phyloP scores from a whole-genome alignment of 768 basidiomycete genomes.

The Suillus weaverae region DNA sequence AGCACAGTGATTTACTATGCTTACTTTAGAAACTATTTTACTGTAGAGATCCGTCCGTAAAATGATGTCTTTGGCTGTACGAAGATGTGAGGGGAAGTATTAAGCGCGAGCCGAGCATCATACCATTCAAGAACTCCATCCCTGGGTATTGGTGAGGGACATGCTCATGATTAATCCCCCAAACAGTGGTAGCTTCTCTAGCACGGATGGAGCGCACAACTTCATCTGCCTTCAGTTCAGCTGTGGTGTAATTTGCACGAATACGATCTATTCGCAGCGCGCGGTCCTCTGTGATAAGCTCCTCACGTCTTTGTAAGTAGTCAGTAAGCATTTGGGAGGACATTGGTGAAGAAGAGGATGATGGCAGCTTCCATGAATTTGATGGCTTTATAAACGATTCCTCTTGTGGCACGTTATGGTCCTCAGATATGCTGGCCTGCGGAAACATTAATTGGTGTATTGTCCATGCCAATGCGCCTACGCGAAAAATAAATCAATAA shows the following conservation, averaged over 20 bases:
- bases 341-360: not conserved
- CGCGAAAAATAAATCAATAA: not conserved
- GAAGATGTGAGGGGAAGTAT: not conserved
- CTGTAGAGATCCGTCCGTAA: constrained; percentile 39
- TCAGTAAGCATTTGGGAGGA: constrained; percentile 1
- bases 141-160: constrained; percentile 69
- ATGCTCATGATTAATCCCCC: constrained; percentile 50
- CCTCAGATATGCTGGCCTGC: not conserved
- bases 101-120: not conserved
- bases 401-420: not conserved
- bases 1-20: not conserved
- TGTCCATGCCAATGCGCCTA: not conserved
- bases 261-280: constrained; percentile 46
- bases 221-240: constrained; percentile 54
- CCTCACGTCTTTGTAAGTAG: constrained; percentile 19
- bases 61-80: constrained; percentile 34
- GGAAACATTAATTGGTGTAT: not conserved
- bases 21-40: constrained; percentile 37
- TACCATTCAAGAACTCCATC: constrained; percentile 75
- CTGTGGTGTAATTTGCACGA: constrained; percentile 29
- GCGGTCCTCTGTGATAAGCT: constrained; percentile 44
- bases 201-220: constrained; percentile 54
- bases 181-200: constrained; percentile 53
- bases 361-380: not conserved
- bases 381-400: not conserved